Evolutionary conservation across 2,329 filamentous ascomycete genomes (phyloP), one percentile per base, ranked within the genome.

Genomic region (Fusarium brachygibbosum): DNA sequence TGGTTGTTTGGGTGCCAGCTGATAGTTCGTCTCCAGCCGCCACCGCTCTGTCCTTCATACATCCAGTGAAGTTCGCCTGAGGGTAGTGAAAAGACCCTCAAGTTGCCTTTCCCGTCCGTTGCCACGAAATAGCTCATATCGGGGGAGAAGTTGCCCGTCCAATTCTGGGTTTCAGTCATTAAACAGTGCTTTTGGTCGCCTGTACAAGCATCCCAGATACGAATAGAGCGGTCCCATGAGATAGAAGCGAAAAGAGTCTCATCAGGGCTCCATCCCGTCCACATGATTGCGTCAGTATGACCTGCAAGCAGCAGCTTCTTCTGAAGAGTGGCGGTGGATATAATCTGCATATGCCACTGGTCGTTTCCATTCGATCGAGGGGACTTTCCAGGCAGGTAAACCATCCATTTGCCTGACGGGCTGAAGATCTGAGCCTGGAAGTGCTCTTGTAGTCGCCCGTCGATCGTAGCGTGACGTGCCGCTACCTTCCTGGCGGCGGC

Each of bases 211-310:
- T 66, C 46, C 66, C 60, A 68, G 13, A 69, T 42, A 17, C 66
- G 60, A 35, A 69, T 66, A 1, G 38, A 42, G 3, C 49, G 5
- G 17, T 62, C 66, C 37, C 61, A 68, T 16, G 66, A 42, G 6
- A 69, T 38, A 12, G 66, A 69, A 35, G 66, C 66, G 31, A 68
- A 57, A 6, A 62, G 16, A 0, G 38, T 42, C 16, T 69, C 66
- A 17, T 69, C 60, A 2, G 29, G n/a, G 17, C 40, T 66, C 66
- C 66, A 68, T 2, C 66, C 66, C 14, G n/a, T 19, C 66, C 66
- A 68, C 46, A 50, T 57, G 17, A 68, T 38, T 5, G 42, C 16
- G 25, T 68, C 66, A 0, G 50, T 62, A 17, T 69, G 60, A 0
- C 41, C 66, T 19, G 50, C 25, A 7, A 69, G 34, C 4, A 28